Evolutionary conservation across 106 monocot species (phyloP).

Genomic region (Phalaenopsis equestris): DNA sequence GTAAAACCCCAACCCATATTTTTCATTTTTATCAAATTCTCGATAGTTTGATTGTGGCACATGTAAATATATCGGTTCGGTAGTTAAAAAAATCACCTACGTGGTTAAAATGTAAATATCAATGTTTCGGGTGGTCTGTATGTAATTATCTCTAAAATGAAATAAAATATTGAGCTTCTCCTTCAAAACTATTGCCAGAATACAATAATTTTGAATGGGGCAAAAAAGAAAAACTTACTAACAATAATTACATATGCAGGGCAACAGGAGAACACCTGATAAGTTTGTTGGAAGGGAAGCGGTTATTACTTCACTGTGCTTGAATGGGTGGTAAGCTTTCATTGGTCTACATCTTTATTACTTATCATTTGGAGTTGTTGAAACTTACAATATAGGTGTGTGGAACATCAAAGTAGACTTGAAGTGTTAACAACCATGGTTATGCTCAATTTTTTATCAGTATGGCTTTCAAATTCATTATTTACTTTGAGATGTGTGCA

Average conservation of each 20-base stretch:
- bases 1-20: no score
- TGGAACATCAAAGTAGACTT: background rate
- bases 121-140: no score
- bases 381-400: background rate
- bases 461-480: no score
- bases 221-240: background rate
- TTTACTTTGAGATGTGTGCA: no score
- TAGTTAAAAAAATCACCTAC: no score
- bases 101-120: no score
- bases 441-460: background rate
- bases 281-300: constrained; percentile 89
- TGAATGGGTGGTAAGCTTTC: constrained; percentile 75
- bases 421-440: background rate
- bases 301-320: constrained; percentile 82
- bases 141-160: no score
- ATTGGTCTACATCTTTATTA: background rate
- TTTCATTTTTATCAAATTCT: no score
- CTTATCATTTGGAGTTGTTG: background rate
- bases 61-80: no score
- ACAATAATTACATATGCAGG: constrained; percentile 36
- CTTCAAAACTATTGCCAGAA: background rate
- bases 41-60: no score
- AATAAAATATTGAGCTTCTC: background rate
- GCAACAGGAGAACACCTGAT: constrained; percentile 86
- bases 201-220: background rate